Evolutionary conservation across 179 eudicot species (phyloP), one percentile per base, ranked within the genome.

Genomic region (Silene noctiflora): DNA sequence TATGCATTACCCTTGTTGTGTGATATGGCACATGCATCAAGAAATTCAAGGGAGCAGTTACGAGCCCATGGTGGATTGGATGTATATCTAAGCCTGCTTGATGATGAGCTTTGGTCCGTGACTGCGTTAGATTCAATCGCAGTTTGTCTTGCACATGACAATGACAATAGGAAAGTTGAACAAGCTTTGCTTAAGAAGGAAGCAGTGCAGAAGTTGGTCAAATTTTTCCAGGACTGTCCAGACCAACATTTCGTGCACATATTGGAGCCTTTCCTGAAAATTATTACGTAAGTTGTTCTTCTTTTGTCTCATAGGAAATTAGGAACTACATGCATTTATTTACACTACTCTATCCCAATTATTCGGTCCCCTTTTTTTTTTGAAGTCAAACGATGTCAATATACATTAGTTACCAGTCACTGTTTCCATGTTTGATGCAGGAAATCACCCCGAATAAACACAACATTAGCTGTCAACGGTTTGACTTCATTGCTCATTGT

Each of bases 21-120:
- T 69, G 99, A 95, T 80, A 93, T 93, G 98, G 99, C 98, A 20
- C 98, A 93, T 87, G 99, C 99, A 65, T 93, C 99, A 77, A 97
- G 99, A 69, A 93, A 91, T 80, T 91, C 99, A 68, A 90, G 99
- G 71, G 99, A 95, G 81, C 99, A 95, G 63, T 77, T 95, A 75
- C 85, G 98, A 80, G 98, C 98, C 65, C 99, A 95, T 78, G 99
- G 97, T 77, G 99, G 99, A 17, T 83, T 95, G 76, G 99, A 95
- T 82, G 99, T 93, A 31, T 95, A 95, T 81, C 71, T 95, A 66
- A 91, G 94, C 81, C 83, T 95, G 65, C 98, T 95, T 76, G 97
- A 95, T 85, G 98, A 95, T 70, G 89, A 89, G 67, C 70, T 91
- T 42, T 95, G 99, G 99, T 95, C 99, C 6, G 99, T 90, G 72